Percentiles rank a stretch among this genome's conserved stretches.
phyloP scores from a whole-genome alignment of 208 protist species.

The Trypanosoma theileri region DNA sequence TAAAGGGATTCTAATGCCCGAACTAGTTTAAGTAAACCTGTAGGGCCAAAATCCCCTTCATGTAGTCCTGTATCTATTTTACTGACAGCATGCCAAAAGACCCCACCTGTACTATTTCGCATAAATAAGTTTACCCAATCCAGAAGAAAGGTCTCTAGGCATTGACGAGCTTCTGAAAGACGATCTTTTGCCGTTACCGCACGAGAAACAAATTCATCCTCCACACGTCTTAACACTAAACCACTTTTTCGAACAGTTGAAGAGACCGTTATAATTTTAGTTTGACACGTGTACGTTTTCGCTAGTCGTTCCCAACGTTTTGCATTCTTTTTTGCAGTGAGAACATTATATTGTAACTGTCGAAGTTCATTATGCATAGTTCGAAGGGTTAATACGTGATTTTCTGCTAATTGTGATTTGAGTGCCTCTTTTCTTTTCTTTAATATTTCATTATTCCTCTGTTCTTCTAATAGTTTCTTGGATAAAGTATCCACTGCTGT shows the following conservation, averaged over 20 bases:
- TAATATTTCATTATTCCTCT: slow-evolving; percentile 29
- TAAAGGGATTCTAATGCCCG: slow-evolving; percentile 50
- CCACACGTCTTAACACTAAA: slow-evolving; percentile 34
- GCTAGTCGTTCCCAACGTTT: slow-evolving; percentile 75
- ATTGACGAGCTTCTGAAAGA: slow-evolving; percentile 17
- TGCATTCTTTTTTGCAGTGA: slow-evolving; percentile 32
- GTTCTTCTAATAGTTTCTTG: slow-evolving; percentile 37
- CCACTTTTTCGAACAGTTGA: slow-evolving; percentile 31
- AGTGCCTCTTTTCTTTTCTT: slow-evolving; percentile 49
- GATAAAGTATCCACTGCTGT: slow-evolving; percentile 22
- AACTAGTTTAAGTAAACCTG: slow-evolving; percentile 53
- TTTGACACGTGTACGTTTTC: slow-evolving; percentile 65
- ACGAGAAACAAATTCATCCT: slow-evolving; percentile 38
- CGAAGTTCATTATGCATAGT: slow-evolving; percentile 50
- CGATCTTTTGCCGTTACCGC: background rate
- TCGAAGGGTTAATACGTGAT: slow-evolving; percentile 51
- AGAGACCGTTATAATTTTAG: slow-evolving; percentile 40
- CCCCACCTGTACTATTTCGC: slow-evolving; percentile 10
- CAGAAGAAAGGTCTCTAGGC: slow-evolving; percentile 59
- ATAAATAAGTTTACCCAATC: slow-evolving; percentile 79
- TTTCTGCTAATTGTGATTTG: slow-evolving; percentile 66
- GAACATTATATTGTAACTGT: slow-evolving; percentile 30
- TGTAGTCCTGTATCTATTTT: slow-evolving; percentile 25
- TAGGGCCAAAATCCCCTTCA: slow-evolving; percentile 37
- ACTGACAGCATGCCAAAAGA: slow-evolving; percentile 26